These are phyloP conservation scores for Selenicereus undatus DNA, from an alignment of 148 eudicot genomes.

Conservation along the genomic window DNA sequence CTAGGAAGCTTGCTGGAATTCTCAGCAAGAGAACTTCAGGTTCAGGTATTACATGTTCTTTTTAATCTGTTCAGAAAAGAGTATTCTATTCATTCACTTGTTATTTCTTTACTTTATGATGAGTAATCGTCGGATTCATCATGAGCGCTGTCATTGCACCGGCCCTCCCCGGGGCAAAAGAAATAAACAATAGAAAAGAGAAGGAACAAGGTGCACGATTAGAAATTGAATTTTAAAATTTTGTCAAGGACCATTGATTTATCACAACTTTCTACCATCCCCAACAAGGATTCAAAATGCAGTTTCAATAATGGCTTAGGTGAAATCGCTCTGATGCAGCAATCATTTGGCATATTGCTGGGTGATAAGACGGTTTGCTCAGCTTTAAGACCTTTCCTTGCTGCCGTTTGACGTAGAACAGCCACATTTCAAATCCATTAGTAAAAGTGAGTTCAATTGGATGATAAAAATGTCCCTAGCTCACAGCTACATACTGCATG, in stretches of 20 bases:
- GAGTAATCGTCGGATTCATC: background rate
- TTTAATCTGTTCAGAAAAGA: background rate
- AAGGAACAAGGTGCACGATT: background rate
- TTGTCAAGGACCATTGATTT: background rate
- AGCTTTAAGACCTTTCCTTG: no score
- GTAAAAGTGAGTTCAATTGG: no score
- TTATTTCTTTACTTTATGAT: background rate
- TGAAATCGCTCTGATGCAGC: no score
- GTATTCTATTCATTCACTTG: background rate
- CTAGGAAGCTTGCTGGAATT: constrained; percentile 90
- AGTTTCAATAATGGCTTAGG: no score
- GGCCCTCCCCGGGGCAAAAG: background rate
- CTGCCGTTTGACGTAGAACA: no score
- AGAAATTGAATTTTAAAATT: background rate
- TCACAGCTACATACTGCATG: background rate
- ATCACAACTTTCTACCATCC: background rate
- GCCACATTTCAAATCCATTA: no score
- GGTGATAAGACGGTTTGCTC: no score
- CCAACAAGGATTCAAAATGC: background rate
- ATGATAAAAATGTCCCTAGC: background rate
- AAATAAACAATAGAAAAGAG: background rate
- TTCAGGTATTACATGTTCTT: constrained; percentile 51
- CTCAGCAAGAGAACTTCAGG: constrained; percentile 92
- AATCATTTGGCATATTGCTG: no score
- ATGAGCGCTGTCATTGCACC: background rate